phyloP scores from a whole-genome alignment of 495 filamentous ascomycete species.

The Peziza echinospora region DNA sequence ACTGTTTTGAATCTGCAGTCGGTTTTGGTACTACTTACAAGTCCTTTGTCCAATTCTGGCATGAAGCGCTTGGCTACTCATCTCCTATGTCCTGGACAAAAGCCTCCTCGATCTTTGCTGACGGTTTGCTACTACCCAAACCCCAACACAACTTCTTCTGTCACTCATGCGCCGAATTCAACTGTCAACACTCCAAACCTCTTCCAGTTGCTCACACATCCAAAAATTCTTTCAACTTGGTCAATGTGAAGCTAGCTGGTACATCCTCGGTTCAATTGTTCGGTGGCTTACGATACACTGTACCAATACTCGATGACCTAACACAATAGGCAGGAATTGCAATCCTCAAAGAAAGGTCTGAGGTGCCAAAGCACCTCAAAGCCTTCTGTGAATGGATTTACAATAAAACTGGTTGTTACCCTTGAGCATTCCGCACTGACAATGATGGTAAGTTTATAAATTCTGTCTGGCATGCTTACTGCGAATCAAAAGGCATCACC shows the following conservation, averaged over 20 bases:
- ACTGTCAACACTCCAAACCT: neutral
- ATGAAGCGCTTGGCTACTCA: neutral
- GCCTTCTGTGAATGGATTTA: neutral
- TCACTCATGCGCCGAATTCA: neutral
- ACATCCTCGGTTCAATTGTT: neutral
- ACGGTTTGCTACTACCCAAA: neutral
- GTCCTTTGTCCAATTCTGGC: neutral
- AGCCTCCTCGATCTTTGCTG: neutral
- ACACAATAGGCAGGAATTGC: neutral
- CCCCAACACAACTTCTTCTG: neutral
- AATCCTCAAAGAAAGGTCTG: constrained; percentile 2
- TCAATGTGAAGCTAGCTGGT: neutral
- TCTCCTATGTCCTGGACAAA: neutral
- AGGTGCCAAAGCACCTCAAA: neutral
- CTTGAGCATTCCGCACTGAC: neutral
- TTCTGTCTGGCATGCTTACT: neutral
- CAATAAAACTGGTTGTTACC: neutral
- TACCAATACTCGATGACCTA: constrained; percentile 1
- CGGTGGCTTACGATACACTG: neutral
- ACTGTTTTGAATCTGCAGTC: neutral
- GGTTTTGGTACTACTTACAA: neutral
- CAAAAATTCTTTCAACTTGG: neutral
- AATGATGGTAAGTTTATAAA: neutral
- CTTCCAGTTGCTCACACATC: too few relatives aligned
- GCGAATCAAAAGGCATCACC: neutral